A percentile compares a stretch with the other conserved stretches of the same genome.
These are phyloP conservation scores for Zygosaccharomyces lentus DNA, from an alignment of 805 yeast genomes.

Conservation along the genomic window DNA sequence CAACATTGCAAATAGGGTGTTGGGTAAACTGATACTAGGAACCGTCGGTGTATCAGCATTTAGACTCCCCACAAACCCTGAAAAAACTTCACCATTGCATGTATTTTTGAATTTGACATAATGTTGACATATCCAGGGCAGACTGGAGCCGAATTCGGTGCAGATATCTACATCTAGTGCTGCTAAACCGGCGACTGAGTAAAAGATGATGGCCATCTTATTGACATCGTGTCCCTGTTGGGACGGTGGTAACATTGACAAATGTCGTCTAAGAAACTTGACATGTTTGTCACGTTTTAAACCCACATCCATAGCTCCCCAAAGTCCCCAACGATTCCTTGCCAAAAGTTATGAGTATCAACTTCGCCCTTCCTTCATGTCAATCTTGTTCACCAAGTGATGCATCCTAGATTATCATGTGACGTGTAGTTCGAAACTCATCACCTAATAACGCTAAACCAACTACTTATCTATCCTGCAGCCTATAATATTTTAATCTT, in stretches of 20 bases:
- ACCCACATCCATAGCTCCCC: background rate
- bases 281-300: slow-evolving; percentile 25
- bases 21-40: slow-evolving; percentile 54
- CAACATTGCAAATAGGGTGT: slow-evolving; percentile 69
- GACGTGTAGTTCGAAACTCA: background rate
- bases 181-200: slow-evolving; percentile 54
- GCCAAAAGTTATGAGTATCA: background rate
- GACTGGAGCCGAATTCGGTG: slow-evolving; percentile 30
- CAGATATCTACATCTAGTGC: slow-evolving; percentile 29
- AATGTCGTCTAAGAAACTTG: slow-evolving; percentile 48
- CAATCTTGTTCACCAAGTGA: background rate
- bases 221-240: slow-evolving; percentile 65
- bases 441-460: background rate
- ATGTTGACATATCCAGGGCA: slow-evolving; percentile 26
- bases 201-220: slow-evolving; percentile 64
- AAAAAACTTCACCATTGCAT: slow-evolving; percentile 18
- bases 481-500: background rate
- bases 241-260: slow-evolving; percentile 50
- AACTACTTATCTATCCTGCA: background rate
- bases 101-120: slow-evolving; percentile 32
- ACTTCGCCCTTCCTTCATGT: background rate
- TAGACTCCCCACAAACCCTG: slow-evolving; percentile 30
- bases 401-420: background rate
- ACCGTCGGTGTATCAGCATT: slow-evolving; percentile 14
- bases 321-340: background rate